Evolutionary conservation across 768 basidiomycete species (phyloP), one percentile per base, ranked within the genome.

Genomic region (Lanmaoa pseudosensibilis): DNA sequence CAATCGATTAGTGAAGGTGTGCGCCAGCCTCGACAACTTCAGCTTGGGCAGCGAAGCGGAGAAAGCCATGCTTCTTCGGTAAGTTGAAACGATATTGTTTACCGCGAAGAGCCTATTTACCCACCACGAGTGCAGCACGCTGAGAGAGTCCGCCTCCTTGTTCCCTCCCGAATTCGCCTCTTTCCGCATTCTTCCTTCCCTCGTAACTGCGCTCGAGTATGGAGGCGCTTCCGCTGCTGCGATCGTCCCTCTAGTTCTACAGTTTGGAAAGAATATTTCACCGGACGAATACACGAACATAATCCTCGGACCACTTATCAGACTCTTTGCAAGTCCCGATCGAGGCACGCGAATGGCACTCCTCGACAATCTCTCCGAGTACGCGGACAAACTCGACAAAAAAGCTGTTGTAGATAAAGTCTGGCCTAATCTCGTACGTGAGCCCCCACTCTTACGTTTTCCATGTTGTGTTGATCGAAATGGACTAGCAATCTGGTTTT

Each of bases 291-390:
- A 94, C 65, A 67, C 78, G 3, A 79, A 78, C 37, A 65, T 82
- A 5, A 84, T 98, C 16, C 71, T 95, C 2, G 81, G 80, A 8
- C 93, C 96, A 0, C 78, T 99, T 3, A 80, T 93, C 41, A 92
- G 88, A 69, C 78, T 98, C 37, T 98, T 81, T 64, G 82, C 88
- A 2, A 95, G 88, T 62, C 90, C 94, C 0, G 97, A 99, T 72
- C 83, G 97, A 44, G 94, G 94, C 2, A 92, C 87, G 23, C 82
- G 97, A 32, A 96, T 99, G 89, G 95, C 94, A 6, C 74, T 99
- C 46, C 79, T 98, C 16, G 94, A 98, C 51, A 86, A 87, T 52
- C 74, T 99, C 36, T 76, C 83, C 3, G 87, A 92, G 53, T 98
- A 92, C 65, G 86, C 82, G 9, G 94, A 94, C 38, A 92, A 87